phyloP scores from a whole-genome alignment of 306 rosid species.

The Prunus salicina region DNA sequence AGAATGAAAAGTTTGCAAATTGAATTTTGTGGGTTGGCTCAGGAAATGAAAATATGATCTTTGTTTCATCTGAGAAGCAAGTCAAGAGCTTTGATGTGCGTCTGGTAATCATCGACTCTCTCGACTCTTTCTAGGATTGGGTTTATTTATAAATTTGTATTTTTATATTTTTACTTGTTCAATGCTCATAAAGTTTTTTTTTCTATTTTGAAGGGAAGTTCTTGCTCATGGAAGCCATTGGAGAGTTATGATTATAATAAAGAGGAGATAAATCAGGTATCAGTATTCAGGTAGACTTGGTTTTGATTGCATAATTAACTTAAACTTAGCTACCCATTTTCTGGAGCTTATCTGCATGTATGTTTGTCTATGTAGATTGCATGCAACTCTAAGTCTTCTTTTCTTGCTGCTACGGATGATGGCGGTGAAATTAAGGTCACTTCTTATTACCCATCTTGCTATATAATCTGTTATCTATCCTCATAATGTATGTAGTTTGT shows the following conservation, averaged over 20 bases:
- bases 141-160: too few relatives aligned
- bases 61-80: conserved; percentile 75
- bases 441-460: not conserved
- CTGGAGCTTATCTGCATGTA: not conserved
- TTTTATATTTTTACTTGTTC: not conserved
- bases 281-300: conserved; percentile 26
- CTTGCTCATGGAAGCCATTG: conserved; percentile 56
- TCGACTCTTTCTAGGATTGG: too few relatives aligned
- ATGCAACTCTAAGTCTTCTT: conserved; percentile 69
- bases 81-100: conserved; percentile 84
- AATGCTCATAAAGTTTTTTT: not conserved
- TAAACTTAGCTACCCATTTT: not conserved
- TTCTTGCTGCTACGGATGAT: conserved; percentile 96
- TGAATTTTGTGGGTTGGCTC: conserved; percentile 33
- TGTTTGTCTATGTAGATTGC: conserved; percentile 52
- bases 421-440: conserved; percentile 86
- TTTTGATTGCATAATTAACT: not conserved
- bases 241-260: conserved; percentile 70
- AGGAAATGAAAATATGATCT: conserved; percentile 79
- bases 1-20: not conserved
- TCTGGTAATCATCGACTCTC: conserved; percentile 50
- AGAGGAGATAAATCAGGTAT: conserved; percentile 89
- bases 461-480: conserved; percentile 12
- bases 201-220: conserved; percentile 45
- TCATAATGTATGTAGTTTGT: not conserved